Conservation (phyloP, 139 green algal species). For the Chlorokybus atmophyticus region DNA sequence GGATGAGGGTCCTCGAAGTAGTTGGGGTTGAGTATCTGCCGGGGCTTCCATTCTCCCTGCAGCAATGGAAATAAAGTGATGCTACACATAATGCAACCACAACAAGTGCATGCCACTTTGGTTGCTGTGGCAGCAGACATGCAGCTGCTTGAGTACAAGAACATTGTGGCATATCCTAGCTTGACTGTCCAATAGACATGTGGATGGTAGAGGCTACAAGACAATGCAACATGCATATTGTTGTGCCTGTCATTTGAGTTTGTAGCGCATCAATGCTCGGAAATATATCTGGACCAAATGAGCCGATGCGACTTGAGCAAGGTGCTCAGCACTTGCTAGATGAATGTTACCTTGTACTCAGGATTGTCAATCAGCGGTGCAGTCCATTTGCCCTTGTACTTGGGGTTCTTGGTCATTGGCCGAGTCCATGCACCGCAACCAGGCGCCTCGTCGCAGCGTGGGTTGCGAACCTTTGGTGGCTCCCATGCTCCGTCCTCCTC, state of each 20-base stretch:
- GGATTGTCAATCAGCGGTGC: constrained; percentile 10
- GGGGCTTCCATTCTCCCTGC: constrained; percentile 42
- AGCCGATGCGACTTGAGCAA: too few relatives aligned
- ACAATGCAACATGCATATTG: too few relatives aligned
- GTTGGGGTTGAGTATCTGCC: constrained; percentile 63
- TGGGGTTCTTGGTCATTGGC: constrained; percentile 71
- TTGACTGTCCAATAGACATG: too few relatives aligned
- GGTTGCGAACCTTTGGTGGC: constrained; percentile 45
- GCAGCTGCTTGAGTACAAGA: too few relatives aligned
- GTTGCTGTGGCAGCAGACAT: not conserved
- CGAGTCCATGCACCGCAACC: constrained; percentile 78
- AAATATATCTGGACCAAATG: too few relatives aligned
- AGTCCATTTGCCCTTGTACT: constrained; percentile 61
- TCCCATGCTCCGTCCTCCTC: constrained; percentile 88
- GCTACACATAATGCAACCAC: too few relatives aligned
- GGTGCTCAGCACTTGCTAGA: too few relatives aligned
- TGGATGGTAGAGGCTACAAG: too few relatives aligned
- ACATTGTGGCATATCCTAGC: too few relatives aligned
- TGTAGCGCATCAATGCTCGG: too few relatives aligned
- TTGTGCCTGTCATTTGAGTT: too few relatives aligned
- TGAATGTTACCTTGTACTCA: constrained; percentile 19
- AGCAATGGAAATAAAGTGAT: too few relatives aligned
- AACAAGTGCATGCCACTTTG: not conserved
- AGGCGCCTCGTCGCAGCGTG: constrained; percentile 34
- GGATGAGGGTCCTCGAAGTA: constrained; percentile 49